Conservation (phyloP, 257 asterid genomes). For the Plantago elongata region DNA sequence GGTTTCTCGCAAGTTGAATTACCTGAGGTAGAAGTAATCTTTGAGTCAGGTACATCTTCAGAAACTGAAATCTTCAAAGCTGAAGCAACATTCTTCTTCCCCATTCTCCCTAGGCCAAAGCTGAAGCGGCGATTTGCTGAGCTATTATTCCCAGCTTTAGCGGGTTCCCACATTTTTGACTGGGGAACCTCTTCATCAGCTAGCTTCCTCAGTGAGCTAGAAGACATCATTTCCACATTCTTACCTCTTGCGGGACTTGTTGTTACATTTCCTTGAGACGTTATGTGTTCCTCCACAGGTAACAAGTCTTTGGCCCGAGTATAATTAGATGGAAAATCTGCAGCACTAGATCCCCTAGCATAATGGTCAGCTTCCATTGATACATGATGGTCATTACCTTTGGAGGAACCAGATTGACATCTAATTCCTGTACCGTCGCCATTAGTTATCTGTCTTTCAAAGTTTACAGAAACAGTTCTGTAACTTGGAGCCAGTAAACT, state of each 20-base stretch:
- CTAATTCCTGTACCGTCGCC: conserved; percentile 20
- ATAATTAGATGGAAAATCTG: conserved; percentile 10
- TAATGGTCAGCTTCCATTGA: conserved; percentile 17
- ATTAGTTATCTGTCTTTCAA: conserved; percentile 15
- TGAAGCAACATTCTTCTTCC: conserved; percentile 31
- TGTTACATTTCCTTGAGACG: conserved; percentile 20
- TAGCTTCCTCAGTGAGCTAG: conserved; percentile 22
- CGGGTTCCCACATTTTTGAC: conserved; percentile 29
- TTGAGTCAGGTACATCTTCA: conserved; percentile 22
- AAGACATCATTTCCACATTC: conserved; percentile 30
- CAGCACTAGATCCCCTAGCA: conserved; percentile 19
- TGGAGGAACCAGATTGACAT: conserved; percentile 18
- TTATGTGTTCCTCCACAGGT: conserved; percentile 19
- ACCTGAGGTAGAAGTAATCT: conserved; percentile 24
- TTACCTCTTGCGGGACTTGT: conserved; percentile 28
- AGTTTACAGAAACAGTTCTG: conserved; percentile 22
- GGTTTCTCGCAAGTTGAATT: conserved; percentile 35
- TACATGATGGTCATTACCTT: conserved; percentile 5
- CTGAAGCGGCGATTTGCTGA: conserved; percentile 57
- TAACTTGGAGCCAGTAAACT: conserved; percentile 9
- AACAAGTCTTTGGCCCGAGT: conserved; percentile 17
- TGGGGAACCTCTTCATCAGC: conserved; percentile 19
- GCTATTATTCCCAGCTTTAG: conserved; percentile 36
- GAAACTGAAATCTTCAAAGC: conserved; percentile 17
- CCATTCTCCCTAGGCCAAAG: conserved; percentile 36